Percentiles rank a stretch among this genome's conserved stretches.
These are phyloP conservation scores for Sclerotinia minor DNA, from an alignment of 2,329 filamentous ascomycete species.

Conservation along the genomic window DNA sequence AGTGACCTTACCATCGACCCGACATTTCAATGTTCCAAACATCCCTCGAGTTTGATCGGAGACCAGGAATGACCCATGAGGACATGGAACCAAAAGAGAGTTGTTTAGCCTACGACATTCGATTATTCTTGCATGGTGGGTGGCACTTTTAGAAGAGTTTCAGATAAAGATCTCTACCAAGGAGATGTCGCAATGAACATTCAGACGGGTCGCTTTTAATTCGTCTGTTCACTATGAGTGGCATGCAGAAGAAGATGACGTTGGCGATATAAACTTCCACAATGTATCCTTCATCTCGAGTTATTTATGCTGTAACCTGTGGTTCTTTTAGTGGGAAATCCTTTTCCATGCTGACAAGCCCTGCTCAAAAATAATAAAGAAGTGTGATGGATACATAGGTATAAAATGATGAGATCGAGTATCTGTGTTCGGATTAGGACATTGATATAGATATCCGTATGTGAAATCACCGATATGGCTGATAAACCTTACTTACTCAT, in stretches of 20 bases:
- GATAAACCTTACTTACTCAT: neutral
- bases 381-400: neutral
- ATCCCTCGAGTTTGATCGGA: neutral
- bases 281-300: conserved; percentile 13
- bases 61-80: conserved; percentile 6
- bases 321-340: neutral
- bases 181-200: conserved; percentile 8
- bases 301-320: conserved; percentile 12
- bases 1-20: neutral
- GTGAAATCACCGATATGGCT: neutral
- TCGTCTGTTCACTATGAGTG: neutral
- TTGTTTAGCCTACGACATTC: conserved; percentile 6
- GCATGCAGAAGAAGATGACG: neutral
- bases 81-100: neutral
- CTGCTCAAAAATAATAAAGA: neutral
- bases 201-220: neutral
- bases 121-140: conserved; percentile 11
- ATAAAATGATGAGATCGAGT: neutral
- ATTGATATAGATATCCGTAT: too few species aligned
- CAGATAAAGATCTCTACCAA: conserved; percentile 5
- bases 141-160: conserved; percentile 12
- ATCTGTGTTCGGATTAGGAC: neutral
- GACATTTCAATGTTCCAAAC: conserved; percentile 12
- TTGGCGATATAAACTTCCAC: conserved; percentile 9
- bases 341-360: neutral